phyloP scores from a whole-genome alignment of 306 rosid genomes.

The Macrotyloma uniflorum region DNA sequence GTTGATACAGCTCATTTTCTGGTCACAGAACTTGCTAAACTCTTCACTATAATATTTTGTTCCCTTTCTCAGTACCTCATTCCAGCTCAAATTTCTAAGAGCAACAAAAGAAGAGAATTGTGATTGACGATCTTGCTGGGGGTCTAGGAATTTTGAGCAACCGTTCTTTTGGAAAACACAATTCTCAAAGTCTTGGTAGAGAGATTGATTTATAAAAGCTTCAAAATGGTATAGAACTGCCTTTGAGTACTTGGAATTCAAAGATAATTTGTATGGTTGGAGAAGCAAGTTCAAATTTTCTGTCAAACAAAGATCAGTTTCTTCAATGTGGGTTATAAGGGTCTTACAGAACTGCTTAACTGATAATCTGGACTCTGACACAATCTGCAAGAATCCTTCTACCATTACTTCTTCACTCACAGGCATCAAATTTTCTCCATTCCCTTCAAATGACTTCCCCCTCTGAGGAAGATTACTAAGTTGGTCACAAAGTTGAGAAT shows the following conservation, averaged over 20 bases:
- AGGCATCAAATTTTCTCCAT: slow-evolving; percentile 63
- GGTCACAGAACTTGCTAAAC: slow-evolving; percentile 92
- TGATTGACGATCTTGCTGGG: slow-evolving; percentile 64
- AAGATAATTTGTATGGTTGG: slow-evolving; percentile 75
- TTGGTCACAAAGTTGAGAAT: slow-evolving; percentile 50
- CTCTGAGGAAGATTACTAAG: slow-evolving; percentile 52
- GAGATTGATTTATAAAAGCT: slow-evolving; percentile 77
- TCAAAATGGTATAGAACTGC: slow-evolving; percentile 85
- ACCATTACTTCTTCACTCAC: slow-evolving; percentile 86
- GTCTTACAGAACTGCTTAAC: slow-evolving; percentile 87
- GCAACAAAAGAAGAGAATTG: slow-evolving; percentile 82
- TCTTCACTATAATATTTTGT: slow-evolving; percentile 92
- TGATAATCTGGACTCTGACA: slow-evolving; percentile 91
- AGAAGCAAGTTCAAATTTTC: slow-evolving; percentile 76
- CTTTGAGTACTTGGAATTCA: slow-evolving; percentile 76
- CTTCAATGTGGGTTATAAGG: slow-evolving; percentile 74
- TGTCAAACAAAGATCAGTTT: slow-evolving; percentile 61
- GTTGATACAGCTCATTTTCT: slow-evolving; percentile 85
- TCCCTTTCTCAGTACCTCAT: slow-evolving; percentile 89
- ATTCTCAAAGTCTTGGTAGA: slow-evolving; percentile 91
- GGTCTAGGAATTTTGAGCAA: slow-evolving; percentile 68
- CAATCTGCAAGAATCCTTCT: slow-evolving; percentile 93
- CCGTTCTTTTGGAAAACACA: slow-evolving; percentile 82
- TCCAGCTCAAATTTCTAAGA: slow-evolving; percentile 90
- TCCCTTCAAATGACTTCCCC: slow-evolving; percentile 52